Evolutionary conservation across 2,329 filamentous ascomycete genomes (phyloP).

Genomic region (Exserohilum rostratum): DNA sequence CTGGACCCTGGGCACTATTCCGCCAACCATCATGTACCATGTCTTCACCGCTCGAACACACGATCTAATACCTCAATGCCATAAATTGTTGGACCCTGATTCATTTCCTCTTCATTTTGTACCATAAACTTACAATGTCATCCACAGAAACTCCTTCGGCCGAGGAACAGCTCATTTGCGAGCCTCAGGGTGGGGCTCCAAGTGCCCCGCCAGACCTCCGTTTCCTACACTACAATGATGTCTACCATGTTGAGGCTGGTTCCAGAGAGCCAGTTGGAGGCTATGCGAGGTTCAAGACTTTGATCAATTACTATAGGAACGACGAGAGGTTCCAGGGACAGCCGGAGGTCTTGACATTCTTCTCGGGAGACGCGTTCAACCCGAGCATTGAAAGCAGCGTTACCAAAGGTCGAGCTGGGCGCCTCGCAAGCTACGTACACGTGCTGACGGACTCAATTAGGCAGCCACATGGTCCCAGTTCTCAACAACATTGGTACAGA

Average conservation of each 20-base stretch:
- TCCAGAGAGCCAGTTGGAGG: conserved; percentile 86
- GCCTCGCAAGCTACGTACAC: conserved; percentile 2
- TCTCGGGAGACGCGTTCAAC: conserved; percentile 93
- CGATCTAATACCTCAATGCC: conserved; percentile 16
- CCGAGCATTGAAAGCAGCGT: conserved; percentile 87
- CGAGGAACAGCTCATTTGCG: conserved; percentile 49
- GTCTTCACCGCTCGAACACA: conserved; percentile 34
- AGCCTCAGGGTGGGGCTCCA: conserved; percentile 50
- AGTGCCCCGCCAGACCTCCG: conserved; percentile 70
- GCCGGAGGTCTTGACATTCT: conserved; percentile 74
- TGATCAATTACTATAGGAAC: conserved; percentile 75
- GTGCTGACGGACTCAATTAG: conserved; percentile 46
- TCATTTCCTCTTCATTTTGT: neutral
- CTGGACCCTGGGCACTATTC: conserved; percentile 38
- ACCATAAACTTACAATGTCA: conserved; percentile 27
- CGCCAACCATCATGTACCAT: conserved; percentile 12
- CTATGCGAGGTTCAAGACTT: conserved; percentile 77
- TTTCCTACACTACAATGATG: conserved; percentile 91
- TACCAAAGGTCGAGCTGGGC: conserved; percentile 83
- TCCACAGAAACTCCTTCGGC: conserved; percentile 33
- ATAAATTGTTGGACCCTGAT: conserved; percentile 1
- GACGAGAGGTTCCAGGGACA: conserved; percentile 66
- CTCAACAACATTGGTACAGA: conserved; percentile 79
- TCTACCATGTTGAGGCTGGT: conserved; percentile 81
- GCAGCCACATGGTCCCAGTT: conserved; percentile 85